Evolutionary conservation across 257 asterid species (phyloP).

Genomic region (Cinchona pubescens): DNA sequence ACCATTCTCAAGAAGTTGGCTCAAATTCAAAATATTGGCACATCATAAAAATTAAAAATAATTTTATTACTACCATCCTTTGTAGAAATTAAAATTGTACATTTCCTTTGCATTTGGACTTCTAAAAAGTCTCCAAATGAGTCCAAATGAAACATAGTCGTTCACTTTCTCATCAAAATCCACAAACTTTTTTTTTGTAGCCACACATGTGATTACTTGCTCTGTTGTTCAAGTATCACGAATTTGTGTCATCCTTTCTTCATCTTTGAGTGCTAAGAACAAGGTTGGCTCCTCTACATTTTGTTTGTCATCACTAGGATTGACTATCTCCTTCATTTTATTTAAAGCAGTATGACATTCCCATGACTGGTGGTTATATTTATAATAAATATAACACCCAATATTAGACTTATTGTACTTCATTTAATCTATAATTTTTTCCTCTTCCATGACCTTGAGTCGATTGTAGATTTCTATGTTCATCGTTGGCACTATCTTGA

Average conservation of each 20-base stretch:
- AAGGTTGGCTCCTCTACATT: background rate
- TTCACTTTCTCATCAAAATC: background rate
- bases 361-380: background rate
- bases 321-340: background rate
- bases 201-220: constrained; percentile 7
- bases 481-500: background rate
- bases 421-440: background rate
- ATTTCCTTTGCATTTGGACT: background rate
- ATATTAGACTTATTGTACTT: background rate
- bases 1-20: constrained; percentile 5
- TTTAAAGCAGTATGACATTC: background rate
- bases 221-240: background rate
- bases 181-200: background rate
- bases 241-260: background rate
- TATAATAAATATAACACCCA: background rate
- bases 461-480: background rate
- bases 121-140: constrained; percentile 13
- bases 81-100: background rate
- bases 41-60: constrained; percentile 1
- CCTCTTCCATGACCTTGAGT: background rate
- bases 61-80: constrained; percentile 13
- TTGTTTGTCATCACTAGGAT: background rate
- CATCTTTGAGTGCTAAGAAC: background rate
- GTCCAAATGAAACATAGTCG: background rate
- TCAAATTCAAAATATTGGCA: no score